A percentile compares a stretch with the other conserved stretches of the same genome.
These are phyloP conservation scores for Nothophaeocryptopus gaeumannii DNA, from an alignment of 2,329 filamentous ascomycete species.

Conservation along the genomic window DNA sequence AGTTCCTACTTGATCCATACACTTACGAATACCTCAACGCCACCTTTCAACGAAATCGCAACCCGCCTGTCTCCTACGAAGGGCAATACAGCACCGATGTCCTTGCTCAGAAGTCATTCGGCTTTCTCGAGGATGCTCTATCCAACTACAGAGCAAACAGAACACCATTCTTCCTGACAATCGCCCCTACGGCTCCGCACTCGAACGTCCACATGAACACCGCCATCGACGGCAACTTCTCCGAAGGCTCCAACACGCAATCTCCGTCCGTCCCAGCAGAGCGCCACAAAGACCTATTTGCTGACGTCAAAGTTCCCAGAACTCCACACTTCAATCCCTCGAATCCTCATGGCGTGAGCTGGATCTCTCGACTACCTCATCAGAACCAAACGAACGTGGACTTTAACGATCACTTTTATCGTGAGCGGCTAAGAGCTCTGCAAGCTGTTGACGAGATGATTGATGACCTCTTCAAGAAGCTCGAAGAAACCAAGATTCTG, in stretches of 20 bases:
- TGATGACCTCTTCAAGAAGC: conserved; percentile 42
- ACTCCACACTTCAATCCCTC: conserved; percentile 64
- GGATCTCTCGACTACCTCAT: conserved; percentile 44
- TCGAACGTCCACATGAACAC: conserved; percentile 47
- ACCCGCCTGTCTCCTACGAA: conserved; percentile 54
- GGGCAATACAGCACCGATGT: conserved; percentile 59
- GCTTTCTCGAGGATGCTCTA: conserved; percentile 61
- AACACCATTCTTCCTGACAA: conserved; percentile 64
- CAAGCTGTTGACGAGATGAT: conserved; percentile 57
- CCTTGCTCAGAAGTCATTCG: conserved; percentile 57
- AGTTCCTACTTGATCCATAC: conserved; percentile 53
- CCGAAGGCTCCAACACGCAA: conserved; percentile 26
- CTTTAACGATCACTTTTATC: conserved; percentile 54
- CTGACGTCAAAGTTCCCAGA: conserved; percentile 58
- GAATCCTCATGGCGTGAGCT: conserved; percentile 45
- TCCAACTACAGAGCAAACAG: conserved; percentile 27
- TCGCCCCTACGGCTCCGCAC: conserved; percentile 67
- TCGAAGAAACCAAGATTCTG: conserved; percentile 44
- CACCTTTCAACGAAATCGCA: conserved; percentile 60
- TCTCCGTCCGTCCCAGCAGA: conserved; percentile 57
- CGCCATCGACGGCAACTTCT: conserved; percentile 34
- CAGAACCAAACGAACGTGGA: conserved; percentile 49
- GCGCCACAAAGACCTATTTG: conserved; percentile 62
- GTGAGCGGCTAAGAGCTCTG: conserved; percentile 48
- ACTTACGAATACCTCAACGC: conserved; percentile 68